Conservation (phyloP, 345 rosid genomes). For the Ceriops zippeliana region DNA sequence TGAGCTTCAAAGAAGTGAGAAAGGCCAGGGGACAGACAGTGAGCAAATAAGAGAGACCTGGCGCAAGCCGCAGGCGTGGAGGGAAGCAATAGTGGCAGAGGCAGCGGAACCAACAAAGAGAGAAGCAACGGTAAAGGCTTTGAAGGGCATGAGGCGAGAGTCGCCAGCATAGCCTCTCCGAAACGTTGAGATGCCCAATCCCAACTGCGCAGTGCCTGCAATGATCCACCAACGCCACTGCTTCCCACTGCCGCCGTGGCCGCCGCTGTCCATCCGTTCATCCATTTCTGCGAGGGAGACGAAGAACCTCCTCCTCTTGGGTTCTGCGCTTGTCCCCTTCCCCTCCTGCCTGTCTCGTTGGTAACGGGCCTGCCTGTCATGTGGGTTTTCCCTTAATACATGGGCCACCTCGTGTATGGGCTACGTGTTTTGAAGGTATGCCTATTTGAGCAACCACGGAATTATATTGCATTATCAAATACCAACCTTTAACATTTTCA, state of each 20-base stretch:
- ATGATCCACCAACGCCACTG: constrained; percentile 38
- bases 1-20: neutral
- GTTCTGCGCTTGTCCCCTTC: no score
- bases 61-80: constrained; percentile 53
- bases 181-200: constrained; percentile 43
- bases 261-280: constrained; percentile 12
- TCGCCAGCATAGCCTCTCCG: constrained; percentile 58
- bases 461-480: no score
- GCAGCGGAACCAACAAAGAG: constrained; percentile 60
- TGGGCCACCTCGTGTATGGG: no score
- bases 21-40: neutral
- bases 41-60: constrained; percentile 27
- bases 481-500: no score
- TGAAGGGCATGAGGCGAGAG: constrained; percentile 48
- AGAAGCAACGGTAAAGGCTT: constrained; percentile 56
- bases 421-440: no score
- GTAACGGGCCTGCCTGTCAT: no score
- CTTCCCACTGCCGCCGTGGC: constrained; percentile 15
- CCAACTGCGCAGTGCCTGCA: constrained; percentile 43
- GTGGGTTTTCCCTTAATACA: no score
- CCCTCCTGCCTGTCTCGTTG: no score
- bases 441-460: no score
- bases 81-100: constrained; percentile 38
- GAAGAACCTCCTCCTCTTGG: no score
- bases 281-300: constrained; percentile 2